Percentiles rank a stretch among this genome's conserved stretches.
phyloP scores from a whole-genome alignment of 2,329 filamentous ascomycete genomes.

The Xylariaceae sp. region DNA sequence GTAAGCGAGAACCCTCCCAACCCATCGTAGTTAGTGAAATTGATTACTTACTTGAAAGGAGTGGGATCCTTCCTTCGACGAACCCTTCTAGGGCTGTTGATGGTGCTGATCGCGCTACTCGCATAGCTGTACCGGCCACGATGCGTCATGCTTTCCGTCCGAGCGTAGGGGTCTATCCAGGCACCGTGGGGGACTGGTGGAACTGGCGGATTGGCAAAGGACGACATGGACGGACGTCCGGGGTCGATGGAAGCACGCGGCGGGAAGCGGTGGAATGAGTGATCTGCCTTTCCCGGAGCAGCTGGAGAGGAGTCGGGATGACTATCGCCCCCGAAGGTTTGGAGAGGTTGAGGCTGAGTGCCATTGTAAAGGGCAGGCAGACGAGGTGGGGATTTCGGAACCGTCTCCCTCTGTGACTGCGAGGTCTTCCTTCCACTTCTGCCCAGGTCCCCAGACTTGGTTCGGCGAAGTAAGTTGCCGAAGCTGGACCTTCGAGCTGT shows the following conservation, averaged over 20 bases:
- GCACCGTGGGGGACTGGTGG: constrained; percentile 58
- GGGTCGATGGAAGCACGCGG: constrained; percentile 51
- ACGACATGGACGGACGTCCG: constrained; percentile 36
- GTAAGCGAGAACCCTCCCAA: too few relatives aligned
- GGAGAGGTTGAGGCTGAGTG: constrained; percentile 27
- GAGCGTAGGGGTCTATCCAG: constrained; percentile 69
- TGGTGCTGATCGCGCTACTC: constrained; percentile 80
- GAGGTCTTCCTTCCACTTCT: constrained; percentile 47
- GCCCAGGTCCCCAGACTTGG: constrained; percentile 49
- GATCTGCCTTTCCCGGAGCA: constrained; percentile 29
- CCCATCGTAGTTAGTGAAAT: too few relatives aligned
- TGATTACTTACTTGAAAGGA: constrained; percentile 82
- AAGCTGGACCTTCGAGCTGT: constrained; percentile 43
- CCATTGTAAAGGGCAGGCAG: constrained; percentile 44
- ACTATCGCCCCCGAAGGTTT: constrained; percentile 32
- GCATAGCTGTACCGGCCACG: constrained; percentile 95
- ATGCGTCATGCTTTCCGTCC: constrained; percentile 92
- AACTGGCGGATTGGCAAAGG: constrained; percentile 51
- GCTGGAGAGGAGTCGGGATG: constrained; percentile 32
- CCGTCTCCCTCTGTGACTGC: constrained; percentile 46
- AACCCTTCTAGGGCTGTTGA: constrained; percentile 88
- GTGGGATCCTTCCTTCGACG: constrained; percentile 95
- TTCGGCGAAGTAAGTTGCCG: constrained; percentile 48
- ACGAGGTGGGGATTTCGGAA: constrained; percentile 55
- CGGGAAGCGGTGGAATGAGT: constrained; percentile 31